Conservation (phyloP, 2,329 filamentous ascomycete genomes). For the Nigrospora sphaerica region DNA sequence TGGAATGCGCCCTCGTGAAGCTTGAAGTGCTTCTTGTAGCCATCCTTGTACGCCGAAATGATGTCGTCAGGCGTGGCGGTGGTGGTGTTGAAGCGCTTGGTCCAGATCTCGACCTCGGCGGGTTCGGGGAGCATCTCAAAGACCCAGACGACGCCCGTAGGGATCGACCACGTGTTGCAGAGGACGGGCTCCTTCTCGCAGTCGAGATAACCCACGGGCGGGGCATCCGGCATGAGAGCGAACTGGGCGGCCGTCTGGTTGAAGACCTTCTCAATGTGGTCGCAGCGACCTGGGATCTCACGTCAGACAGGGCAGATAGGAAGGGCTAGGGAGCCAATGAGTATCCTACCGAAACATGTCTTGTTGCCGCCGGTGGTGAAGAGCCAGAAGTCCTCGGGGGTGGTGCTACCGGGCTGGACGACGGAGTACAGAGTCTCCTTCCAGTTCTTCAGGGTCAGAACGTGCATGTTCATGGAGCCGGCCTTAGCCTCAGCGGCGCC, state of each 20-base stretch:
- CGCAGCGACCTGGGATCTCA: slow-evolving; percentile 51
- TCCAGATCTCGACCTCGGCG: slow-evolving; percentile 56
- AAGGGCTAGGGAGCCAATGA: slow-evolving; percentile 1
- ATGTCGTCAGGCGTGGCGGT: slow-evolving; percentile 59
- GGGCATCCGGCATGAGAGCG: slow-evolving; percentile 50
- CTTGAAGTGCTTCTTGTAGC: slow-evolving; percentile 29
- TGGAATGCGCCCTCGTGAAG: slow-evolving; percentile 62
- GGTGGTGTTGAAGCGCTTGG: slow-evolving; percentile 62
- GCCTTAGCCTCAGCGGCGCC: slow-evolving; percentile 42
- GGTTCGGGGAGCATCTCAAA: slow-evolving; percentile 61
- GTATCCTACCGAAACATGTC: slow-evolving; percentile 59
- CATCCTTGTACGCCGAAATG: slow-evolving; percentile 51
- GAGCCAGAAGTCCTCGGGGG: slow-evolving; percentile 70
- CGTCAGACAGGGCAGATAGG: slow-evolving; percentile 8
- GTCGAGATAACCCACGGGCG: slow-evolving; percentile 63
- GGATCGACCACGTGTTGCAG: slow-evolving; percentile 66
- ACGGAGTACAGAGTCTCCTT: slow-evolving; percentile 58
- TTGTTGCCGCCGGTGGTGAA: slow-evolving; percentile 69
- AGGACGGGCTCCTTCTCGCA: slow-evolving; percentile 70
- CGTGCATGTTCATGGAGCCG: slow-evolving; percentile 43
- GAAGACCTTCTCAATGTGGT: slow-evolving; percentile 55
- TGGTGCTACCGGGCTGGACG: slow-evolving; percentile 49
- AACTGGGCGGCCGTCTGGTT: slow-evolving; percentile 60
- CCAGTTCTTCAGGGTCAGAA: slow-evolving; percentile 65
- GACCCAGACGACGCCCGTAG: slow-evolving; percentile 58